Base-by-base conservation (phyloP, 1,139 yeast species). In the Suhomyces choctaworum region DNA sequence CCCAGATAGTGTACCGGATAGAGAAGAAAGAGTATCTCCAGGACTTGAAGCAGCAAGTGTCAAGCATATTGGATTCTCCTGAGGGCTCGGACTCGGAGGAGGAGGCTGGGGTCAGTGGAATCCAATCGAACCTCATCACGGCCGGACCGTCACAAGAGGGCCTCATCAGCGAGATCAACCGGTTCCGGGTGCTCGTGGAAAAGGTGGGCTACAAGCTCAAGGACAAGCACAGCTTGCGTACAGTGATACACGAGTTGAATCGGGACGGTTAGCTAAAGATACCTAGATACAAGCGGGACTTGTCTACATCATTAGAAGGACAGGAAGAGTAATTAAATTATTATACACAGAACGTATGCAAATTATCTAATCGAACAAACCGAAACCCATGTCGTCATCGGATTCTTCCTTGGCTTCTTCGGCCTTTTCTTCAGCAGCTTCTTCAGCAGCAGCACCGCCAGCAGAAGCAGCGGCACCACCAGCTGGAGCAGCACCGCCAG, bases 371-470 rank as follows among this genome's bases (percentile, higher is more conserved):
- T 83, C 94, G 80, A 84, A 84, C 71, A 84, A 78, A 76, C 92
- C 92, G 83, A 83, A 80, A 58, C 90, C 92, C 90, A 84, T 82
- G 70, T 82, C 92, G 60, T 76, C 83, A 64, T 81, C 89, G 50
- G 74, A 67, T 63, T 58, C 65, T 55, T 63, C 67, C 46, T 59
- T 53, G 45, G 56, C 63, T 52, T 55, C 67, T 50, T 57, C 70
- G 46, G 57, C 67, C 40, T 54, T 65, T 44, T 55, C 64, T 48
- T 56, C 67, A 41, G 51, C 71, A 40, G 56, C 74, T 39, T 54
- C 73, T 44, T 56, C 73, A 37, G 50, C 73, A 36, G 58, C 69
- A 44, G 57, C 70, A 54, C 55, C 66, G 47, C 60, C 66, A 46
- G 64, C 62, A 47, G 60, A 65, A 47, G 65, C 62, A 42, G 71